phyloP scores from a whole-genome alignment of 2,329 filamentous ascomycete genomes.

The Alternaria arbusti region DNA sequence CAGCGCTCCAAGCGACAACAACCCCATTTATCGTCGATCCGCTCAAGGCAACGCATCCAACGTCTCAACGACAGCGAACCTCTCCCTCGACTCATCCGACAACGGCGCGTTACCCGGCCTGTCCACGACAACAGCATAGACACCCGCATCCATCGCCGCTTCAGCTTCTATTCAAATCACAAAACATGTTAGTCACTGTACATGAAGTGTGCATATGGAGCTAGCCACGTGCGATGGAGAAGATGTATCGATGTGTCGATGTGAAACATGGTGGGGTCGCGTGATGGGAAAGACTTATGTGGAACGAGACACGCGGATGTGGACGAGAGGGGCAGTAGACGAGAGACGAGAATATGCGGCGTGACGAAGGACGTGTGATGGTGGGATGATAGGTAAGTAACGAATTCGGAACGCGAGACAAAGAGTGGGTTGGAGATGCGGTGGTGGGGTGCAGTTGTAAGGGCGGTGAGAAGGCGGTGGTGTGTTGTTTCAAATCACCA shows the following conservation, averaged over 20 bases:
- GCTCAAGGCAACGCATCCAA: slow-evolving; percentile 49
- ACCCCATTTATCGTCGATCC: neutral
- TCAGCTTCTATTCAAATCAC: slow-evolving; percentile 47
- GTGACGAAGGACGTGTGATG: slow-evolving; percentile 3
- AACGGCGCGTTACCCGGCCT: slow-evolving; percentile 75
- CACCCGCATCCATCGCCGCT: slow-evolving; percentile 52
- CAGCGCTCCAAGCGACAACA: neutral
- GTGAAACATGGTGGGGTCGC: slow-evolving; percentile 9
- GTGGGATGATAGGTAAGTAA: slow-evolving; percentile 4
- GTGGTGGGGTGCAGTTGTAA: slow-evolving; percentile 13
- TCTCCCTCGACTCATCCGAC: slow-evolving; percentile 22
- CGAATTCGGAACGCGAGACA: neutral
- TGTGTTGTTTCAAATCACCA: slow-evolving; percentile 17
- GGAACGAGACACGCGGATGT: neutral
- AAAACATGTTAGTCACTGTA: slow-evolving; percentile 21
- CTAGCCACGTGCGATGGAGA: neutral
- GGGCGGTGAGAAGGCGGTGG: slow-evolving; percentile 4
- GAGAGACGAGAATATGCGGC: neutral
- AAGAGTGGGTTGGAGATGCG: neutral
- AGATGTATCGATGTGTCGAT: neutral
- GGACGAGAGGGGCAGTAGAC: neutral
- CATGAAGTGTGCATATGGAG: neutral
- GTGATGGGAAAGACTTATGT: slow-evolving; percentile 2
- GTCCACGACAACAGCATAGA: slow-evolving; percentile 54
- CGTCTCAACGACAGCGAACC: slow-evolving; percentile 35